Conservation (phyloP, 2,329 filamentous ascomycete species). For the Penicillium thymicola region DNA sequence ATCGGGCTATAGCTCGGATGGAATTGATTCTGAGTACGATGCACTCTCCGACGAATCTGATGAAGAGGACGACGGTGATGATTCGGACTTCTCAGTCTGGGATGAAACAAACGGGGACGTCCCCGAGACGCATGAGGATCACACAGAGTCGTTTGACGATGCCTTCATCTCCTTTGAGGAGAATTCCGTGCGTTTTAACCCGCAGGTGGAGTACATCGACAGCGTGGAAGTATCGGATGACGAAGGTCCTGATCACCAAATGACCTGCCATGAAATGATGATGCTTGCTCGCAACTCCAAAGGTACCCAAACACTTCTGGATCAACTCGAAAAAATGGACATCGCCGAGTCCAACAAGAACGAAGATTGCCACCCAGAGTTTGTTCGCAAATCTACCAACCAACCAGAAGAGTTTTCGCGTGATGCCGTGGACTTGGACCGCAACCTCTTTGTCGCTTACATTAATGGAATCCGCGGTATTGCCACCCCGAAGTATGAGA, state of each 20-base stretch:
- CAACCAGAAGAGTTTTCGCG: slow-evolving; percentile 36
- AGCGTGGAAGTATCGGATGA: slow-evolving; percentile 25
- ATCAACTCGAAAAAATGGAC: slow-evolving; percentile 17
- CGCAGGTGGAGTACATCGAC: slow-evolving; percentile 36
- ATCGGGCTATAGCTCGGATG: slow-evolving; percentile 40
- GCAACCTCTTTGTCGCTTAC: slow-evolving; percentile 39
- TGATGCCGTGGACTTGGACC: slow-evolving; percentile 40
- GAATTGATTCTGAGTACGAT: slow-evolving; percentile 30
- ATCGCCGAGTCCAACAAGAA: slow-evolving; percentile 16
- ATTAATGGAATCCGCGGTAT: slow-evolving; percentile 44
- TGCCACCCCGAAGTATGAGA: slow-evolving; percentile 32
- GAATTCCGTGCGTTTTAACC: slow-evolving; percentile 34
- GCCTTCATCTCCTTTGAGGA: slow-evolving; percentile 37
- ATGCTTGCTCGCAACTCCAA: slow-evolving; percentile 30
- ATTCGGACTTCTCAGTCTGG: slow-evolving; percentile 32
- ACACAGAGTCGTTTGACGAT: slow-evolving; percentile 34
- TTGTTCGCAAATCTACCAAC: slow-evolving; percentile 18
- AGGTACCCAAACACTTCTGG: slow-evolving; percentile 17
- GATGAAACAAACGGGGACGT: slow-evolving; percentile 26
- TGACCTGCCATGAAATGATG: slow-evolving; percentile 44
- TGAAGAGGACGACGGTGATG: slow-evolving; percentile 30
- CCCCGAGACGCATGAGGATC: slow-evolving; percentile 30
- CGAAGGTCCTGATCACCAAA: slow-evolving; percentile 25
- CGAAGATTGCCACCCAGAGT: slow-evolving; percentile 14
- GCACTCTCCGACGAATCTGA: slow-evolving; percentile 23